Evolutionary conservation across 2,329 filamentous ascomycete species (phyloP).

Genomic region (Elsinoe batatas): DNA sequence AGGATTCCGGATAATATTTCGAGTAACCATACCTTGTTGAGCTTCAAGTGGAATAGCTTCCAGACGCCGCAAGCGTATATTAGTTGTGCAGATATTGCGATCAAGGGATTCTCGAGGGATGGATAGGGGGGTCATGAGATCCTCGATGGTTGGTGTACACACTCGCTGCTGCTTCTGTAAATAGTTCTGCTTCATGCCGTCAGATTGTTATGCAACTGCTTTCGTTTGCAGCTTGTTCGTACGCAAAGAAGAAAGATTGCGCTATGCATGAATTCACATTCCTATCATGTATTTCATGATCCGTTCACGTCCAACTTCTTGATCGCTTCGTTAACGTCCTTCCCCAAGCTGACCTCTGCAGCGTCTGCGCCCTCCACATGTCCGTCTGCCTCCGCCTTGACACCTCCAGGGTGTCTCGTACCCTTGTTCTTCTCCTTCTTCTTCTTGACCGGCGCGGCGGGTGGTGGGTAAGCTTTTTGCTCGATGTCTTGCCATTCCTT

Average conservation of each 20-base stretch:
- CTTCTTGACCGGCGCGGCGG: constrained; percentile 50
- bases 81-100: constrained; percentile 7
- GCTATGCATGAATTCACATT: neutral
- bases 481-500: constrained; percentile 73
- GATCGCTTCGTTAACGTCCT: constrained; percentile 31
- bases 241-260: neutral
- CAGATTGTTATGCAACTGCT: no score
- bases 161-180: neutral
- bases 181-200: neutral
- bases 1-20: constrained; percentile 2
- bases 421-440: constrained; percentile 66
- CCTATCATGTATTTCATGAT: constrained; percentile 8
- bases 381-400: constrained; percentile 38
- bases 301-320: constrained; percentile 23
- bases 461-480: constrained; percentile 70
- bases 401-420: constrained; percentile 48
- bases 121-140: neutral
- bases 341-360: constrained; percentile 33
- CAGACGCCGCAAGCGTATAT: constrained; percentile 9
- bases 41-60: constrained; percentile 6
- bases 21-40: constrained; percentile 4
- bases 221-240: no score
- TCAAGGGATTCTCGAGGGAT: neutral
- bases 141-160: neutral
- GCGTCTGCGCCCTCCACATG: constrained; percentile 34